phyloP scores from a whole-genome alignment of 108 stramenopile species.

The Skeletonema potamos region DNA sequence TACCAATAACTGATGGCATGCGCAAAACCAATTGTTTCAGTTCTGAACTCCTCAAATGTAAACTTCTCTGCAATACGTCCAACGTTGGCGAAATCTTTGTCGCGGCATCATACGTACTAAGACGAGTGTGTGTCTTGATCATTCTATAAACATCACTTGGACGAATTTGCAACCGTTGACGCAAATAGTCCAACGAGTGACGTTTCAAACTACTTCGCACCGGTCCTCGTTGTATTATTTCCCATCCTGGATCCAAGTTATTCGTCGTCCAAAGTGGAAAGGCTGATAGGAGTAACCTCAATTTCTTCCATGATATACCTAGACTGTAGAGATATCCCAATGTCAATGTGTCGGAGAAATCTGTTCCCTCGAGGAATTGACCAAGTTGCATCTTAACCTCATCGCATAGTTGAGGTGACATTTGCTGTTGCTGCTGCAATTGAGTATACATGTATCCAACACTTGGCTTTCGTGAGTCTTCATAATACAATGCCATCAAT shows the following conservation, averaged over 20 bases:
- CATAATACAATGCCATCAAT: constrained; percentile 44
- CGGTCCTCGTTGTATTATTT: constrained; percentile 24
- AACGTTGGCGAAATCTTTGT: constrained; percentile 34
- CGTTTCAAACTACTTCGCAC: constrained; percentile 32
- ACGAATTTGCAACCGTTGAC: constrained; percentile 39
- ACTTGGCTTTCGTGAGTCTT: constrained; percentile 42
- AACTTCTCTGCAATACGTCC: constrained; percentile 38
- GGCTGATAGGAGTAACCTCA: constrained; percentile 30
- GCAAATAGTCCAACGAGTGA: constrained; percentile 40
- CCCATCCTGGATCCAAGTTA: constrained; percentile 54
- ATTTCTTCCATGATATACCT: constrained; percentile 46
- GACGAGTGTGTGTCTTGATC: constrained; percentile 47
- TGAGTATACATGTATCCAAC: constrained; percentile 34
- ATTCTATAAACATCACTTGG: constrained; percentile 43
- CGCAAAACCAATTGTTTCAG: constrained; percentile 34
- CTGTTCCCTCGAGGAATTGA: constrained; percentile 33
- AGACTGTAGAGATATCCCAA: constrained; percentile 46
- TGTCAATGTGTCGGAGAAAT: constrained; percentile 31
- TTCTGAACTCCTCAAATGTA: constrained; percentile 37
- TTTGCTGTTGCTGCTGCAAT: constrained; percentile 1
- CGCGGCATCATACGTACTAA: constrained; percentile 42
- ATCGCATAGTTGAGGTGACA: constrained; percentile 26
- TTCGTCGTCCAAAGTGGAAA: constrained; percentile 39
- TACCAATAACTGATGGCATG: constrained; percentile 55
- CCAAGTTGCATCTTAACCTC: constrained; percentile 35